Evolutionary conservation across 768 basidiomycete genomes (phyloP).

Genomic region (Tephrocybe rancida): DNA sequence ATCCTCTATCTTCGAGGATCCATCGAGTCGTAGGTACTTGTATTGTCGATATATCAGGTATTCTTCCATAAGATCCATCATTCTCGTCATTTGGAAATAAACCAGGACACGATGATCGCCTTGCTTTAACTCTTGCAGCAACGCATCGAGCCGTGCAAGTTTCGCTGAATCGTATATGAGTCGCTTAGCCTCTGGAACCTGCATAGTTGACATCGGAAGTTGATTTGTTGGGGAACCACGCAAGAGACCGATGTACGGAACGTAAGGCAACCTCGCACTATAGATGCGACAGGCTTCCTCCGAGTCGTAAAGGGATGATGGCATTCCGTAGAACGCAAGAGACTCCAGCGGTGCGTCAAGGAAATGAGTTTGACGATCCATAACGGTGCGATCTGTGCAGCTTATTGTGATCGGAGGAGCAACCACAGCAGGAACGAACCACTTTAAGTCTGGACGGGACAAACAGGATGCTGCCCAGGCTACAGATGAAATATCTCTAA

Average conservation of each 20-base stretch:
- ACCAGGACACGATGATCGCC: conserved; percentile 93
- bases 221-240: conserved; percentile 68
- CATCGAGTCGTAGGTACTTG: conserved; percentile 92
- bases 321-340: conserved; percentile 82
- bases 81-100: conserved; percentile 99
- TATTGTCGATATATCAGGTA: conserved; percentile 96
- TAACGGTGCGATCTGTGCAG: conserved; percentile 77
- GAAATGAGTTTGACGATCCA: conserved; percentile 64
- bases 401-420: conserved; percentile 81
- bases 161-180: conserved; percentile 97
- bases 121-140: conserved; percentile 91
- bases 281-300: conserved; percentile 50
- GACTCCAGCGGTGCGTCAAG: conserved; percentile 75
- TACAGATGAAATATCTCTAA: conserved; percentile 60
- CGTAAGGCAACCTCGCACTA: conserved; percentile 52
- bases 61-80: conserved; percentile 99
- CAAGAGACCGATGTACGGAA: conserved; percentile 71
- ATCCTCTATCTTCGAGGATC: conserved; percentile 93
- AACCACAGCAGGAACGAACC: conserved; percentile 83
- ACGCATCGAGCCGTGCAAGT: conserved; percentile 82
- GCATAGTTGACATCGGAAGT: conserved; percentile 81
- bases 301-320: conserved; percentile 65
- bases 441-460: conserved; percentile 77
- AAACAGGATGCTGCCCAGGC: conserved; percentile 80
- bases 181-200: conserved; percentile 92